Evolutionary conservation across 2,329 filamentous ascomycete species (phyloP).

Genomic region (Penicillium sp.): DNA sequence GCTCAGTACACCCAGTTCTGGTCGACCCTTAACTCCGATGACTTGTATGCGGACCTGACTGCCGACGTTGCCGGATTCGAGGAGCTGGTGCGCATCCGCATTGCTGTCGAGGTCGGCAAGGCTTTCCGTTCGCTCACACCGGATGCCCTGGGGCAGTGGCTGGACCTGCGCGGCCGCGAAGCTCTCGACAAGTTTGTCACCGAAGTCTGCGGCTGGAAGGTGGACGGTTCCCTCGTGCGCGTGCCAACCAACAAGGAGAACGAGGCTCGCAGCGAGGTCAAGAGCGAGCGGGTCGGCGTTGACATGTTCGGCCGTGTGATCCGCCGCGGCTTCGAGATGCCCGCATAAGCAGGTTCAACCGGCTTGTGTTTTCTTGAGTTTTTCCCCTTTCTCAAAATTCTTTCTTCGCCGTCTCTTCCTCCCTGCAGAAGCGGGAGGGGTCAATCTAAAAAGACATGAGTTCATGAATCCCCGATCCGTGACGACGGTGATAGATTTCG

Average conservation of each 20-base stretch:
- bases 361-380: conserved; percentile 1
- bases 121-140: conserved; percentile 68
- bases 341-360: conserved; percentile 45
- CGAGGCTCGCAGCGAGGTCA: conserved; percentile 91
- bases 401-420: conserved; percentile 16
- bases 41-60: conserved; percentile 90
- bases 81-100: conserved; percentile 83
- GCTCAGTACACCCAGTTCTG: conserved; percentile 91
- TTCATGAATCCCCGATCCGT: conserved; percentile 26
- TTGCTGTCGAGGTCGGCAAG: conserved; percentile 79
- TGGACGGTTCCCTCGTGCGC: conserved; percentile 60
- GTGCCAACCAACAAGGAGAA: conserved; percentile 94
- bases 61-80: conserved; percentile 94
- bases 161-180: conserved; percentile 61
- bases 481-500: conserved; percentile 25
- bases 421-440: conserved; percentile 3
- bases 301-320: conserved; percentile 59
- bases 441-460: conserved; percentile 21
- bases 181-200: conserved; percentile 70
- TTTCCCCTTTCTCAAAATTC: conserved; percentile 11
- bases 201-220: conserved; percentile 80
- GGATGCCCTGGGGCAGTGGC: conserved; percentile 65
- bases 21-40: conserved; percentile 84
- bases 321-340: conserved; percentile 78
- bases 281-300: conserved; percentile 77